Percentiles rank a stretch among this genome's conserved stretches.
Evolutionary conservation across 257 asterid genomes (phyloP).

Genomic region (Cynanchum wilfordii): DNA sequence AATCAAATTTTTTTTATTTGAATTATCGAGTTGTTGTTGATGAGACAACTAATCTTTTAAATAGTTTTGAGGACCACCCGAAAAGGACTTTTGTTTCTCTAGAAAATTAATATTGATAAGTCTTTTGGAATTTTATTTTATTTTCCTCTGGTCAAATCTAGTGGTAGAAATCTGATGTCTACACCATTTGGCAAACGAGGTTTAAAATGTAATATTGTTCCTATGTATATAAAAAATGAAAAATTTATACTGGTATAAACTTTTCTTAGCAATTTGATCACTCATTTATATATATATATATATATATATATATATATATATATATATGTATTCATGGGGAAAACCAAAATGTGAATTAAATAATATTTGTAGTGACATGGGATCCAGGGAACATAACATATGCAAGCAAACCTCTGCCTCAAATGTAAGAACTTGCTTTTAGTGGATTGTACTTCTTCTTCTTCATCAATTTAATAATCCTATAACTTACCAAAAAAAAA

Average conservation of each 20-base stretch:
- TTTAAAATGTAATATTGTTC: neutral
- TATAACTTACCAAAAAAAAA: no score
- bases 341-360: neutral
- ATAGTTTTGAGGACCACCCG: neutral
- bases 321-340: neutral
- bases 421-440: neutral
- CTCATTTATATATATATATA: neutral
- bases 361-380: neutral
- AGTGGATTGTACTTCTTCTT: no score
- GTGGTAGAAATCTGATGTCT: neutral
- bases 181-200: neutral
- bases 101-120: neutral
- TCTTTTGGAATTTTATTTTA: neutral
- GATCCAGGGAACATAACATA: conserved; percentile 10
- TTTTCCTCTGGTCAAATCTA: neutral
- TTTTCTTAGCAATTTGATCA: neutral
- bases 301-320: no score
- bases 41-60: conserved; percentile 1
- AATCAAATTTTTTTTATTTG: no score
- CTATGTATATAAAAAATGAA: no score
- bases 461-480: no score
- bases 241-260: no score
- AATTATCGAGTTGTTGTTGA: neutral
- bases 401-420: conserved; percentile 4
- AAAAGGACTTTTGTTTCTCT: neutral